Base-by-base conservation (phyloP, 1,284 basidiomycete genomes). In the Entoloma clypeatum region DNA sequence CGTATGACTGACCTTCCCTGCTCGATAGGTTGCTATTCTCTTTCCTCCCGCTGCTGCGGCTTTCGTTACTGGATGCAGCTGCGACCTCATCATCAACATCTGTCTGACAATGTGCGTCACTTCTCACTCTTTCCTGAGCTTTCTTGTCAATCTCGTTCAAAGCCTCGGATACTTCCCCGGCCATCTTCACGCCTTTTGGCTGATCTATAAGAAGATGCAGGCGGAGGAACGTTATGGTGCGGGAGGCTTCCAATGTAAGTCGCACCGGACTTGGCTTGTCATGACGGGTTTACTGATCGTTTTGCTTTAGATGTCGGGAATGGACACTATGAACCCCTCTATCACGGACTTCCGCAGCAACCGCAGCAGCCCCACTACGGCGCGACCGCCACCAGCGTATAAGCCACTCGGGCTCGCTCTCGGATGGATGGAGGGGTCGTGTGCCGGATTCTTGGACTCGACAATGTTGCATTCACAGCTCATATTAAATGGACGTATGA, bases 71-170 rank as follows among this genome's bases (percentile, higher is more conserved):
- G 87, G 87, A 17, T 90, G 86, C 62, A 74, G 75, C 42, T 87
- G 83, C 56, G 86, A 90, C 61, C 69, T 90, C 27, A 71, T 90
- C 49, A 89, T 92, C 68, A 90, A 87, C 66, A 77, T 90, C 45
- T 63, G 74, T 42, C 63, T 91, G 53, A 91, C 87, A 0, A 62
- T 83, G 77, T 84, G 57, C 43, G 78, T 28, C 7, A 33, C 26
- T 10, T 13, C 8, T 62, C 24, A 39, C 5, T 27, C 1, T n/a
- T 29, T 13, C 19, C 13, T 35, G n/a, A 2, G 24, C 13, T 11
- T 17, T 36, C n/a, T 41, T 24, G 23, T 13, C 16, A 21, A 9
- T 28, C 17, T n/a, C 32, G 14, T 43, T 3, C 22, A 7, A 49
- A 86, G 84, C 43, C 69, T 89, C 45, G 86, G 86, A 4, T 88